These are phyloP conservation scores for Cordyceps tenuipes DNA, from an alignment of 2,329 filamentous ascomycete genomes.

Conservation along the genomic window DNA sequence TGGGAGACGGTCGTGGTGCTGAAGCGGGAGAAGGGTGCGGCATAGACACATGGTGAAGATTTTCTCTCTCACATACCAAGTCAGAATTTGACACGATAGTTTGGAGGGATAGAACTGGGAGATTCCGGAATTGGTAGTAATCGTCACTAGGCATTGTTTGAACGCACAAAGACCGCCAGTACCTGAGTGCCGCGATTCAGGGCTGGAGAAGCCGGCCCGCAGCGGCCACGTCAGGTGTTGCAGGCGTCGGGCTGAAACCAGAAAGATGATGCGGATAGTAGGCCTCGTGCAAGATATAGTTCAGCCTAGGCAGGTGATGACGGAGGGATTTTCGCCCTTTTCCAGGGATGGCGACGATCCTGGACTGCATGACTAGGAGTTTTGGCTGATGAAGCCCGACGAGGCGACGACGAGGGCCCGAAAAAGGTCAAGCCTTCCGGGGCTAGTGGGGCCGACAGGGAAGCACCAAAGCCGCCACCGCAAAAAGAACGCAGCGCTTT, in stretches of 20 bases:
- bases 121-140: neutral
- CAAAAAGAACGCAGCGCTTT: constrained; percentile 9
- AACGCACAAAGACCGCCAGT: constrained; percentile 4
- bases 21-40: neutral
- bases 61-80: neutral
- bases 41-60: neutral
- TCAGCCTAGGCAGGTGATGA: neutral
- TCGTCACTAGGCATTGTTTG: neutral
- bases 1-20: neutral
- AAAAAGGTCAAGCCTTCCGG: neutral
- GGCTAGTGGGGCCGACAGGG: neutral
- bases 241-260: neutral
- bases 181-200: neutral
- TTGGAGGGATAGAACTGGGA: neutral
- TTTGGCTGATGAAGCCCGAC: neutral
- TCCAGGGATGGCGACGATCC: neutral
- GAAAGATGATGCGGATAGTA: neutral
- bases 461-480: constrained; percentile 1
- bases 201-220: neutral
- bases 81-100: neutral
- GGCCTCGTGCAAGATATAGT: neutral
- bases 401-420: neutral
- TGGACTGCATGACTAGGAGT: neutral
- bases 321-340: neutral
- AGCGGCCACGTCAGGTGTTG: neutral